phyloP scores from a whole-genome alignment of 768 basidiomycete genomes.

The Amanita polypyramis region DNA sequence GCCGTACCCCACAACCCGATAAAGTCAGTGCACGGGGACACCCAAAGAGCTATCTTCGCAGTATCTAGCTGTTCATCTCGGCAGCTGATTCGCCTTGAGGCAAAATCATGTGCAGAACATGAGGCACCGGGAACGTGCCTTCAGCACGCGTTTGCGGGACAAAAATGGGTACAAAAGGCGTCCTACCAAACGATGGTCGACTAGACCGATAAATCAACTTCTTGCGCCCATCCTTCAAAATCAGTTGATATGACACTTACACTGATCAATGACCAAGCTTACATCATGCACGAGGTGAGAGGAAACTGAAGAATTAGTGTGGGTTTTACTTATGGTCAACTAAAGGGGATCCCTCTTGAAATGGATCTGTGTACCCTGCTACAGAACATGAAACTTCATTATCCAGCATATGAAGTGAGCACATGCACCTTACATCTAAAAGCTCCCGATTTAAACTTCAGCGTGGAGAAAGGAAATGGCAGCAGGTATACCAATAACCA shows the following conservation, averaged over 20 bases:
- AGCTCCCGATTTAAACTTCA: slow-evolving; percentile 12
- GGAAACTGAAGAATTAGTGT: neutral
- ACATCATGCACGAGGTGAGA: slow-evolving; percentile 2
- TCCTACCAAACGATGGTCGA: neutral
- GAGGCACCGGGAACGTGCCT: slow-evolving; percentile 12
- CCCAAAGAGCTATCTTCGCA: slow-evolving; percentile 3
- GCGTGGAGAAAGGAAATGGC: slow-evolving; percentile 34
- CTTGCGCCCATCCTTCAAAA: neutral
- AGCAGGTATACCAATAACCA: slow-evolving; percentile 13
- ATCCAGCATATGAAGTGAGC: slow-evolving; percentile 23
- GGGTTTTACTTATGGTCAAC: neutral
- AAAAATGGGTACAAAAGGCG: slow-evolving; percentile 1
- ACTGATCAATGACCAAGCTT: neutral
- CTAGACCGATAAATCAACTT: neutral
- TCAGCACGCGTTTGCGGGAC: neutral
- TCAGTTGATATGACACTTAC: neutral
- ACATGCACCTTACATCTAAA: neutral
- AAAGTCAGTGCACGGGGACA: neutral
- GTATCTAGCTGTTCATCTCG: slow-evolving; percentile 8
- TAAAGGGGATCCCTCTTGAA: slow-evolving; percentile 17
- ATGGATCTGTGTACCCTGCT: slow-evolving; percentile 45
- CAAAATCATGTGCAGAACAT: slow-evolving; percentile 17
- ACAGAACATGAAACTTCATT: slow-evolving; percentile 37
- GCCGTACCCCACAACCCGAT: neutral
- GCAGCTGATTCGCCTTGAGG: slow-evolving; percentile 13